These are phyloP conservation scores for Septoria petroselini DNA, from an alignment of 2,329 filamentous ascomycete species.

Conservation along the genomic window DNA sequence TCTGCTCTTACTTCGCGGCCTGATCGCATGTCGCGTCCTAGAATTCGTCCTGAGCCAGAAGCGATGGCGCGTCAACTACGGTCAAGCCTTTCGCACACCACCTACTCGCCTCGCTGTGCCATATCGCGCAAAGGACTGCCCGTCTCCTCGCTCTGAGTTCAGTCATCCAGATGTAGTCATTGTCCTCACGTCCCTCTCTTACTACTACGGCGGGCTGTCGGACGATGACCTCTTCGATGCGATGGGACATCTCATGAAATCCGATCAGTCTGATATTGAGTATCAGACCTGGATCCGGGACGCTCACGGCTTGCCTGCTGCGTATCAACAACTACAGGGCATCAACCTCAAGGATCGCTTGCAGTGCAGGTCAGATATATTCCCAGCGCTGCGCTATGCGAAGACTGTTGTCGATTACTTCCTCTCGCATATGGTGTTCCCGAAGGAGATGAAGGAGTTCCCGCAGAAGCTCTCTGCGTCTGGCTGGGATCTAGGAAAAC, in stretches of 20 bases:
- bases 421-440: conserved; percentile 64
- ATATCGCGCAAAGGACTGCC: conserved; percentile 61
- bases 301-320: conserved; percentile 13
- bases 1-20: conserved; percentile 60
- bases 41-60: conserved; percentile 59
- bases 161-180: conserved; percentile 67
- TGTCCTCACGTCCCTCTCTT: conserved; percentile 61
- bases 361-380: conserved; percentile 24
- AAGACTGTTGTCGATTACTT: conserved; percentile 63
- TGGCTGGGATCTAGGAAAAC: conserved; percentile 62
- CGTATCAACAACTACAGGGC: conserved; percentile 26
- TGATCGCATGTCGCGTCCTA: conserved; percentile 60
- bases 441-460: conserved; percentile 61
- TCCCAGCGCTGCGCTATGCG: conserved; percentile 49
- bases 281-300: conserved; percentile 31
- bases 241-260: conserved; percentile 25
- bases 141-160: conserved; percentile 62
- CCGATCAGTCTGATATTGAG: conserved; percentile 28
- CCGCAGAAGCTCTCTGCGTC: conserved; percentile 61
- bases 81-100: conserved; percentile 46
- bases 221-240: conserved; percentile 45
- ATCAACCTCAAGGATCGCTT: conserved; percentile 31
- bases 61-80: conserved; percentile 64
- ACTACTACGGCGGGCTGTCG: conserved; percentile 62
- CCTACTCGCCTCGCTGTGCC: conserved; percentile 59